These are phyloP conservation scores for Fragosphaeria purpurea DNA, from an alignment of 2,329 filamentous ascomycete genomes.

Conservation along the genomic window DNA sequence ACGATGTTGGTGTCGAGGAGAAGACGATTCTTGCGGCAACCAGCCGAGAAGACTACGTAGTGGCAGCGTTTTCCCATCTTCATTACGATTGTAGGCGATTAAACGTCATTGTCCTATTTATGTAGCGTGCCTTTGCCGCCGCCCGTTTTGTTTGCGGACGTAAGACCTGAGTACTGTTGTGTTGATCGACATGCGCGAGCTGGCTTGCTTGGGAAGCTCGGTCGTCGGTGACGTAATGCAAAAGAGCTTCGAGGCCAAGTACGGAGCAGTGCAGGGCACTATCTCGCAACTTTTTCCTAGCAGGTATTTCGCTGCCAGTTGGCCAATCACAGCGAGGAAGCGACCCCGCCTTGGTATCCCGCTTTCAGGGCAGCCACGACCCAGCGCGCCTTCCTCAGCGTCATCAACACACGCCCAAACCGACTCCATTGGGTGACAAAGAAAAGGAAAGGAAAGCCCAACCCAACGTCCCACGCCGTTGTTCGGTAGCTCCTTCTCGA, in stretches of 20 bases:
- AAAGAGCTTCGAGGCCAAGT: background rate
- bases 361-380: too few species aligned
- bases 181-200: background rate
- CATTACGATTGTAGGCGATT: too few species aligned
- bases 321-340: background rate
- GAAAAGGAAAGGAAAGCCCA: background rate
- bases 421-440: background rate
- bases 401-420: background rate
- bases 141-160: too few species aligned
- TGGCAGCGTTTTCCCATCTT: too few species aligned
- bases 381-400: background rate
- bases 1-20: too few species aligned
- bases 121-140: too few species aligned
- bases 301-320: background rate
- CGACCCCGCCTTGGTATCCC: too few species aligned
- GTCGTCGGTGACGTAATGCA: conserved; percentile 3
- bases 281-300: background rate
- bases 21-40: too few species aligned
- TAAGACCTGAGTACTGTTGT: background rate
- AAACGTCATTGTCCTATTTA: too few species aligned
- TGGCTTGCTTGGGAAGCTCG: background rate
- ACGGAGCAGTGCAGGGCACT: background rate
- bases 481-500: too few species aligned
- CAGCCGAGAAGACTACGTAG: too few species aligned
- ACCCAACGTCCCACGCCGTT: background rate